Evolutionary conservation across 108 stramenopile species (phyloP).

Genomic region (Cylindrotheca fusiformis): DNA sequence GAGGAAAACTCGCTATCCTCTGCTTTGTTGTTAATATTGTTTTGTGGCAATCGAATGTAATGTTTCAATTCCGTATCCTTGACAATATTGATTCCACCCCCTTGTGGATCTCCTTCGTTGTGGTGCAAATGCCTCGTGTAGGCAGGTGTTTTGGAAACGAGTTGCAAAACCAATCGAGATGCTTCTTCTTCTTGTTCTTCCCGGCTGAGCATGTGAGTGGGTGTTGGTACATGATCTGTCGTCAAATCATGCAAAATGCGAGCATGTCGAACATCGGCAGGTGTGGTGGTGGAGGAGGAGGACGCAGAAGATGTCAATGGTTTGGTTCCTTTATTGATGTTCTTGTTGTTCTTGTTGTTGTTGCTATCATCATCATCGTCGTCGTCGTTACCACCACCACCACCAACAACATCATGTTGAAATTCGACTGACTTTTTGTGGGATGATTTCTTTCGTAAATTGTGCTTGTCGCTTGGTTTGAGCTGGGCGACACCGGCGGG

Average conservation of each 20-base stretch:
- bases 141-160: constrained; percentile 41
- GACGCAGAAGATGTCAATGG: not conserved
- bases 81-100: constrained; percentile 14
- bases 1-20: constrained; percentile 24
- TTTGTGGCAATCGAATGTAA: constrained; percentile 8
- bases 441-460: not conserved
- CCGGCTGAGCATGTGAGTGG: constrained; percentile 8
- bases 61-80: constrained; percentile 23
- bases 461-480: constrained; percentile 9
- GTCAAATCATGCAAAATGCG: not conserved
- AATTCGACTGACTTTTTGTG: not conserved
- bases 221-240: constrained; percentile 2
- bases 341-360: constrained; percentile 15
- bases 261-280: not conserved
- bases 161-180: constrained; percentile 31
- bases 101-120: constrained; percentile 37
- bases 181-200: constrained; percentile 33
- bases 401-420: constrained; percentile 1
- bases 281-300: not conserved
- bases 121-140: constrained; percentile 28
- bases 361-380: constrained; percentile 13
- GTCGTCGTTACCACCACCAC: constrained; percentile 13
- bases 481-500: constrained; percentile 39
- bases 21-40: not conserved
- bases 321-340: constrained; percentile 5